Evolutionary conservation across 768 basidiomycete species (phyloP), one percentile per base, ranked within the genome.

Genomic region (Lentinula detonsa): DNA sequence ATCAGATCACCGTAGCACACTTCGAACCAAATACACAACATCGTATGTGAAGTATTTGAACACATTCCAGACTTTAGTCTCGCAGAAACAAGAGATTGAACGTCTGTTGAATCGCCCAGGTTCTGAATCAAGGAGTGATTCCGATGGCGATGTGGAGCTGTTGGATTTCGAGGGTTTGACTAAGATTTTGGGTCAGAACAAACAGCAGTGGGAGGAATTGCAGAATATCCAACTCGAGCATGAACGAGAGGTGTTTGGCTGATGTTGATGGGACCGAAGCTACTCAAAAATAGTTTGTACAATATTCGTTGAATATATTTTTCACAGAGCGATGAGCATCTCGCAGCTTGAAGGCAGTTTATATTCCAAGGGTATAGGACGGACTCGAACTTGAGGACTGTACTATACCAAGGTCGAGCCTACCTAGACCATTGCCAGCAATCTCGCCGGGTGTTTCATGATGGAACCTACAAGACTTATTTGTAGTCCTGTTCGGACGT

Each of bases 111-210:
- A 75, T 21, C 76, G 72, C 42, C 65, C 70, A 75, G 40, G 68
- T 37, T 65, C 67, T 42, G 74, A 70, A 6, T 73, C 74, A 16
- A 68, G 75, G 52, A 77, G 74, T 13, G 85, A 84, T 64, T 84
- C 82, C 10, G 83, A 83, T 58, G 80, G 74, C 6, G 85, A 85
- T 63, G 67, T 75, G 18, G 83, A 84, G 51, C 60, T 86, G 42
- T 69, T 86, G 76, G 80, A 80, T 62, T 68, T 74, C 3, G 83
- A 86, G 37, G 85, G 84, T 15, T 63, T 87, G 61, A 65, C 70
- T 57, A 76, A 74, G 58, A 66, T 87, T 28, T 75, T 71, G 56
- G 65, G 66, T 8, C 77, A 80, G 8, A 77, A 85, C 66, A 73
- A 75, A 61, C 73, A 73, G 46, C 74, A 80, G 63, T 74, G 77